Conservation (phyloP, 306 rosid genomes). For the Fragaria ananassa region DNA sequence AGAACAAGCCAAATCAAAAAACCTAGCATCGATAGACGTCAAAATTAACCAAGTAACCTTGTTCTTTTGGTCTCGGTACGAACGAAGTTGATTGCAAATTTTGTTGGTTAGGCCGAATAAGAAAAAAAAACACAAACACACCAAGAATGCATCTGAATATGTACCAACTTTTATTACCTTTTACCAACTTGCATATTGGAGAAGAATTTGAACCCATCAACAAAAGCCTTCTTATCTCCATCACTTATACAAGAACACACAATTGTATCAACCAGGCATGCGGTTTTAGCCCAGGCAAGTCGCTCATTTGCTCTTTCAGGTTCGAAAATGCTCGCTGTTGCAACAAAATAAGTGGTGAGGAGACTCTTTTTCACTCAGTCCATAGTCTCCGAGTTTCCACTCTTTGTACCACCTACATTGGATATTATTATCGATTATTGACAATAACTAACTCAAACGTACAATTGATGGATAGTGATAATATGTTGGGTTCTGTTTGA, state of each 20-base stretch:
- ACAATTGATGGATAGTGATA: no score
- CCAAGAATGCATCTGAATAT: no score
- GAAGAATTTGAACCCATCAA: constrained; percentile 33
- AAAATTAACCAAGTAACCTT: constrained; percentile 29
- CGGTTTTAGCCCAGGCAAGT: constrained; percentile 72
- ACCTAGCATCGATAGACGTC: background rate
- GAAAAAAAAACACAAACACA: no score
- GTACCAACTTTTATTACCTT: constrained; percentile 11
- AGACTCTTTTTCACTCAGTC: constrained; percentile 53
- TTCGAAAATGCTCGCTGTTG: constrained; percentile 66
- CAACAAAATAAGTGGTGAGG: constrained; percentile 63
- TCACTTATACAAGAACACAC: constrained; percentile 33
- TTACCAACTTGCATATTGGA: constrained; percentile 21
- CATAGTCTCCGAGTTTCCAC: constrained; percentile 53
- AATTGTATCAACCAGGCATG: constrained; percentile 45
- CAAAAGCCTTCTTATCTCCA: constrained; percentile 39
- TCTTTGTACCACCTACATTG: constrained; percentile 69
- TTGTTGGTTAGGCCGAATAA: constrained; percentile 44
- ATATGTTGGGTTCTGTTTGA: background rate
- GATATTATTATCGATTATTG: background rate
- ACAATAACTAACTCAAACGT: no score
- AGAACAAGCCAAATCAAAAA: background rate
- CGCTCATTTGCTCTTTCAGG: constrained; percentile 63
- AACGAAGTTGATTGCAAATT: constrained; percentile 46
- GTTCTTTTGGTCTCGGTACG: constrained; percentile 42